phyloP scores from a whole-genome alignment of 768 basidiomycete genomes.

The Kwoniella europaea region DNA sequence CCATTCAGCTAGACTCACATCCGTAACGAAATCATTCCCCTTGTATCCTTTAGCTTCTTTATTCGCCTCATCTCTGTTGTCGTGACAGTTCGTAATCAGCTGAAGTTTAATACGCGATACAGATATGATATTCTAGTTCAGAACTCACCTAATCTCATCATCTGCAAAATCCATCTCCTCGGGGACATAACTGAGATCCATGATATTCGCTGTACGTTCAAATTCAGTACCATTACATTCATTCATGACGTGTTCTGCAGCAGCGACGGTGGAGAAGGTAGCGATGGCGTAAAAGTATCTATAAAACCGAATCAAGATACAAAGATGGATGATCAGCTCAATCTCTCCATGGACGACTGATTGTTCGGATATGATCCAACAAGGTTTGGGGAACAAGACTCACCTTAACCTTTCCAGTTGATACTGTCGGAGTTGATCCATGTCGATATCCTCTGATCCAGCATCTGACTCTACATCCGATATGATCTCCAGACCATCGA shows the following conservation, averaged over 20 bases:
- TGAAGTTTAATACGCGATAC: too few relatives aligned
- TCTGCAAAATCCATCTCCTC: conserved; percentile 84
- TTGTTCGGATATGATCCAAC: too few relatives aligned
- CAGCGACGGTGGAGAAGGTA: conserved; percentile 76
- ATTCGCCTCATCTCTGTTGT: conserved; percentile 77
- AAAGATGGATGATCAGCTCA: conserved; percentile 66
- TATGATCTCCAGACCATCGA: conserved; percentile 57
- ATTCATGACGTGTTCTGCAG: conserved; percentile 77
- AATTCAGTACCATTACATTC: conserved; percentile 95
- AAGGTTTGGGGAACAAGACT: conserved; percentile 43
- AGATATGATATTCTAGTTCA: not conserved
- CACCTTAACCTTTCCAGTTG: conserved; percentile 91
- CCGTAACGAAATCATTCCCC: conserved; percentile 86
- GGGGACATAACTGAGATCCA: conserved; percentile 92
- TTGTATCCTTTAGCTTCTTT: conserved; percentile 70
- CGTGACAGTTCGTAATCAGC: not conserved
- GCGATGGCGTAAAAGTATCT: conserved; percentile 97
- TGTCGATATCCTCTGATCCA: conserved; percentile 75
- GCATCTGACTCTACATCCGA: conserved; percentile 58
- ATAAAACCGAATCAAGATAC: not conserved
- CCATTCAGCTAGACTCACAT: conserved; percentile 64
- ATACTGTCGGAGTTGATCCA: conserved; percentile 83
- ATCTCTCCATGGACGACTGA: conserved; percentile 66
- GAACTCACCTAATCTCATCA: conserved; percentile 67
- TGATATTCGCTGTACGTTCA: conserved; percentile 93